Evolutionary conservation across 352 stramenopile species (phyloP).

Genomic region (Phytophthora vignae): DNA sequence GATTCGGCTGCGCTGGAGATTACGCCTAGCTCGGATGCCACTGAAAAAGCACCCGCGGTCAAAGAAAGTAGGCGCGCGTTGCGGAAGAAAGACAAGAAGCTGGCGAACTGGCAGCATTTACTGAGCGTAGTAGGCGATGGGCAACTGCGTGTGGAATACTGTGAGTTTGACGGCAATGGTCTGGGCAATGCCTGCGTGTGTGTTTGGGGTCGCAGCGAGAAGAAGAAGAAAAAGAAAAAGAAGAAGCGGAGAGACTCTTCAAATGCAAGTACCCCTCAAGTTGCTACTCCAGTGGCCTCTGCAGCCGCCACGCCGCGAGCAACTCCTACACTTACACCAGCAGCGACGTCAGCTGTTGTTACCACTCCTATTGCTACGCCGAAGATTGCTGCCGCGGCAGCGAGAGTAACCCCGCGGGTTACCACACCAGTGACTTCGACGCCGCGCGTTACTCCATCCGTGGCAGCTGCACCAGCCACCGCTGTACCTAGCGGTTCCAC

Average conservation of each 20-base stretch:
- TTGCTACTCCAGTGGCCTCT: slow-evolving; percentile 9
- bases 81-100: slow-evolving; percentile 22
- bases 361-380: background rate
- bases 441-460: background rate
- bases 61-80: slow-evolving; percentile 30
- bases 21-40: slow-evolving; percentile 24
- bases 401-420: slow-evolving; percentile 6
- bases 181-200: slow-evolving; percentile 71
- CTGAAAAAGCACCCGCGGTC: slow-evolving; percentile 2
- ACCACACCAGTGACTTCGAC: background rate
- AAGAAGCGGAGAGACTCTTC: slow-evolving; percentile 10
- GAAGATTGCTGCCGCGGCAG: slow-evolving; percentile 8
- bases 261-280: background rate
- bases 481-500: background rate
- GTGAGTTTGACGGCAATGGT: slow-evolving; percentile 73
- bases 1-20: slow-evolving; percentile 24
- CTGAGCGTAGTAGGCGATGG: slow-evolving; percentile 56
- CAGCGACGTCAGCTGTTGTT: background rate
- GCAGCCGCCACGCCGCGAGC: background rate
- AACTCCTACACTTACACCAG: background rate
- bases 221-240: slow-evolving; percentile 31
- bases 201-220: slow-evolving; percentile 55
- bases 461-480: background rate
- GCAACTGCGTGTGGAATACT: slow-evolving; percentile 62
- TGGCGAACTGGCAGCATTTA: slow-evolving; percentile 70